These are phyloP conservation scores for Mycena maculata DNA, from an alignment of 768 basidiomycete species.

Conservation along the genomic window DNA sequence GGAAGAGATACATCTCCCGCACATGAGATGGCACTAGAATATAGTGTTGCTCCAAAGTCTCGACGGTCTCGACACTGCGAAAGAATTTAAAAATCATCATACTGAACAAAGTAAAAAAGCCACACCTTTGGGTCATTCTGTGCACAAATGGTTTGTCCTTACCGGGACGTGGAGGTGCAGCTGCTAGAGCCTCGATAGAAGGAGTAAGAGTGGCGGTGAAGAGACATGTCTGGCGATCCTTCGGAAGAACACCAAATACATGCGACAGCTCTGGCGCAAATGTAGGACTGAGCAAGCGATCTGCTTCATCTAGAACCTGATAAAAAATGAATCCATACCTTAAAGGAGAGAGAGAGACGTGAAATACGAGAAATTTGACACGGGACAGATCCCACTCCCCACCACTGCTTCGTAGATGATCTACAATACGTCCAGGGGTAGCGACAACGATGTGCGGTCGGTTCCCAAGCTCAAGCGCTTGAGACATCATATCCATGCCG, in stretches of 20 bases:
- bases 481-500: conserved; percentile 98
- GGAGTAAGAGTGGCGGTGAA: conserved; percentile 96
- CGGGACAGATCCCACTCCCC: conserved; percentile 87
- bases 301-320: conserved; percentile 96
- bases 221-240: conserved; percentile 92
- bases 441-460: conserved; percentile 95
- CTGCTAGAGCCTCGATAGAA: conserved; percentile 82
- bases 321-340: background rate
- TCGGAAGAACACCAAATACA: conserved; percentile 81
- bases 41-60: conserved; percentile 88
- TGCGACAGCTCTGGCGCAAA: conserved; percentile 88
- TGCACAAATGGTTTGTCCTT: conserved; percentile 91
- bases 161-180: conserved; percentile 78
- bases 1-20: conserved; percentile 90
- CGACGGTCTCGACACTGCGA: conserved; percentile 87
- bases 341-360: background rate
- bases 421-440: conserved; percentile 95
- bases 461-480: conserved; percentile 86
- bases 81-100: conserved; percentile 8
- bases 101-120: conserved; percentile 26
- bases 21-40: conserved; percentile 95
- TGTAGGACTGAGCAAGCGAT: conserved; percentile 88
- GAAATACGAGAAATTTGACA: conserved; percentile 73
- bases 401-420: conserved; percentile 83
- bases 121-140: conserved; percentile 78